Conservation (phyloP, 306 rosid species). For the Ammopiptanthus mongolicus region DNA sequence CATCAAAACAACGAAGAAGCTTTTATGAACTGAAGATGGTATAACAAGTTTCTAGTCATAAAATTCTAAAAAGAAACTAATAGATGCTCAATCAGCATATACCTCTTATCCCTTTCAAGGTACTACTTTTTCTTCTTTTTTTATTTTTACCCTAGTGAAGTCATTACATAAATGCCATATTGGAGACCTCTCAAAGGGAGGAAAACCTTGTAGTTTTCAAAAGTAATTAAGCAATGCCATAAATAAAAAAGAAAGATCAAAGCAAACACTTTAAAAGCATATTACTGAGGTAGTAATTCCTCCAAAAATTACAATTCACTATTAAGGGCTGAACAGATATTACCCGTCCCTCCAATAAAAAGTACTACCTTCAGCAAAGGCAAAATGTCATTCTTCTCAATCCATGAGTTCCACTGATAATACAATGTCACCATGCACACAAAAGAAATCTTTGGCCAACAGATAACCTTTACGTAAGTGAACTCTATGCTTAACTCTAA, state of each 20-base stretch:
- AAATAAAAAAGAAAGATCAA: conserved; percentile 12
- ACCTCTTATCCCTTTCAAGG: neutral
- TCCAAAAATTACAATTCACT: neutral
- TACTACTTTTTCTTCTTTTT: neutral
- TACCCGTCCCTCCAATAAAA: conserved; percentile 8
- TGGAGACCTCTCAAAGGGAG: neutral
- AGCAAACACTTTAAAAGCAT: neutral
- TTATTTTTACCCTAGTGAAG: neutral
- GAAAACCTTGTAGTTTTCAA: neutral
- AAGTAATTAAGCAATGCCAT: conserved; percentile 5
- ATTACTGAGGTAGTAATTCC: neutral
- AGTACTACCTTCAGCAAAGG: neutral
- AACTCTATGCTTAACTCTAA: neutral
- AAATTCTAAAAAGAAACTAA: conserved; percentile 3
- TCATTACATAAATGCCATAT: neutral
- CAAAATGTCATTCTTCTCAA: conserved; percentile 9
- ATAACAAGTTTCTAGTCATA: neutral
- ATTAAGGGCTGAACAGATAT: neutral
- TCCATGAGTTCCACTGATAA: neutral
- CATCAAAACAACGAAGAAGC: conserved; percentile 13
- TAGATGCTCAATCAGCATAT: neutral
- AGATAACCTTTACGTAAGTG: neutral
- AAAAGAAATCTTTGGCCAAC: neutral
- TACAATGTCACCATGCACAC: neutral
- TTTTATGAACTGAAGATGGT: conserved; percentile 19